Conservation (phyloP, 345 rosid genomes). For the Gynandropsis gynandra region DNA sequence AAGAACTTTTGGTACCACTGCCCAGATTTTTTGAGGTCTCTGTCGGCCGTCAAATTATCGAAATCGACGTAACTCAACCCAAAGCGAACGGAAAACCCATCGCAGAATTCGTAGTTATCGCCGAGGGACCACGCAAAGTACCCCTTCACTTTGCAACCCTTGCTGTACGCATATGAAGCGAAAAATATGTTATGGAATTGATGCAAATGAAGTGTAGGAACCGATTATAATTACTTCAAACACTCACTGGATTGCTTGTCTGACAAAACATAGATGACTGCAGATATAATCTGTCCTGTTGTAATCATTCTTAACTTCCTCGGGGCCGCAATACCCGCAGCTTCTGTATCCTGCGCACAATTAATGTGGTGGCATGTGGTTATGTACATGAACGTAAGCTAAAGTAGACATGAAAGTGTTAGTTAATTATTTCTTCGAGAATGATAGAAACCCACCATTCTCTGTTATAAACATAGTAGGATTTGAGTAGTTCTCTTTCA, state of each 20-base stretch:
- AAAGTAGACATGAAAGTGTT: not conserved
- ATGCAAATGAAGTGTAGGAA: not conserved
- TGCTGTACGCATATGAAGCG: not conserved
- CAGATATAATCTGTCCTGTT: conserved; percentile 20
- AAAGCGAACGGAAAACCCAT: conserved; percentile 13
- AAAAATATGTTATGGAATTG: conserved; percentile 12
- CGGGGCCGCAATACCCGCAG: not conserved
- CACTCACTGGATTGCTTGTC: conserved; percentile 19
- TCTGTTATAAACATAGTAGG: conserved; percentile 20
- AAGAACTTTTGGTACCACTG: conserved; percentile 17
- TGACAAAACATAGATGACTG: conserved; percentile 22
- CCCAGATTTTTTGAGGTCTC: conserved; percentile 16
- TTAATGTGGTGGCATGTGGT: not conserved
- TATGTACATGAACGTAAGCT: not conserved
- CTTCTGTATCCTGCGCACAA: conserved; percentile 9
- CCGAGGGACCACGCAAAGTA: conserved; percentile 23
- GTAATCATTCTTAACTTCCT: not conserved
- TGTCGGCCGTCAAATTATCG: not conserved
- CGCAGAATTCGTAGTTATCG: conserved; percentile 18
- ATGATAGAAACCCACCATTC: conserved; percentile 20
- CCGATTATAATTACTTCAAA: conserved; percentile 3
- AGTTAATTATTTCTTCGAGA: too few species aligned
- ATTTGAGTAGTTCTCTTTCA: not conserved
- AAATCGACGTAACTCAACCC: conserved; percentile 20
- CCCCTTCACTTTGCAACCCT: conserved; percentile 7